Evolutionary conservation across 2,329 filamentous ascomycete species (phyloP).

Genomic region (Calycina marina): DNA sequence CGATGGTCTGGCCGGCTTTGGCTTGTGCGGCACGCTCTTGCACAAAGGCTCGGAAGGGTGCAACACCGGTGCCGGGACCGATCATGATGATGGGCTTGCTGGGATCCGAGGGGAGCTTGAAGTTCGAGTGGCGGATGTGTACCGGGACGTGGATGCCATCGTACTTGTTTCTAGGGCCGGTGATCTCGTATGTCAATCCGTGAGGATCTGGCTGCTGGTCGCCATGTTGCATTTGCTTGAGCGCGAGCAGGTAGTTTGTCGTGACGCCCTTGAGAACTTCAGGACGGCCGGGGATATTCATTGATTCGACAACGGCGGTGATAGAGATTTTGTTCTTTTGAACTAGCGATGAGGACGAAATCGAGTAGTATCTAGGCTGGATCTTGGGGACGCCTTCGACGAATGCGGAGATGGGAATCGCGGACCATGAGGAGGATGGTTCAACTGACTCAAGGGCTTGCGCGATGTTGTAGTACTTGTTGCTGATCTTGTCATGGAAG

Average conservation of each 20-base stretch:
- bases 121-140: constrained; percentile 95
- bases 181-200: constrained; percentile 74
- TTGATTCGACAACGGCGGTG: constrained; percentile 84
- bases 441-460: constrained; percentile 63
- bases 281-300: constrained; percentile 59
- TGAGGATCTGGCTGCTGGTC: constrained; percentile 70
- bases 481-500: constrained; percentile 74
- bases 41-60: constrained; percentile 88
- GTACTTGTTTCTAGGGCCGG: constrained; percentile 89
- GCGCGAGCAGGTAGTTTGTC: constrained; percentile 87
- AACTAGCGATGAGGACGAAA: constrained; percentile 88
- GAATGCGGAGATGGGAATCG: constrained; percentile 83
- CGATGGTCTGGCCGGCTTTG: constrained; percentile 66
- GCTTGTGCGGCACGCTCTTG: constrained; percentile 83
- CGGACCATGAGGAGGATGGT: constrained; percentile 62
- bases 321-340: constrained; percentile 93
- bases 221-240: constrained; percentile 94
- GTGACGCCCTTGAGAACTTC: constrained; percentile 83
- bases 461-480: constrained; percentile 77
- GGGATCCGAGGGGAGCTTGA: constrained; percentile 94
- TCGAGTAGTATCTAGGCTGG: constrained; percentile 97
- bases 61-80: constrained; percentile 90
- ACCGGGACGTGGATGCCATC: constrained; percentile 90
- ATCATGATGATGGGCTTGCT: constrained; percentile 91
- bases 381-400: constrained; percentile 91